Percentiles rank a stretch among this genome's conserved stretches.
phyloP scores from a whole-genome alignment of 1,284 basidiomycete species.

The Pterulicium gracile region DNA sequence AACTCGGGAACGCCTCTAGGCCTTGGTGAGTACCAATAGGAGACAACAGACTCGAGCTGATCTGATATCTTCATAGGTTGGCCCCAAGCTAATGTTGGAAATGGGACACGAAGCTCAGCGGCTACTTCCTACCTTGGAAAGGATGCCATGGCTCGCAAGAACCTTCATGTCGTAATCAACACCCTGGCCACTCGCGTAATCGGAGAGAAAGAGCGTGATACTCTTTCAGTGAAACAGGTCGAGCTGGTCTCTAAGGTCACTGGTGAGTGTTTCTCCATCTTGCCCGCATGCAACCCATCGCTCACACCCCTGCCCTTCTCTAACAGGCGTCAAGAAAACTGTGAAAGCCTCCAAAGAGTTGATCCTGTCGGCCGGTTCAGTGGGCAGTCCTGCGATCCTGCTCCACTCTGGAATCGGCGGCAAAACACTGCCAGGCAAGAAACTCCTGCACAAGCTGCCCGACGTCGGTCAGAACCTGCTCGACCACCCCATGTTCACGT shows the following conservation, averaged over 20 bases:
- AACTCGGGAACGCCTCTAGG: background rate
- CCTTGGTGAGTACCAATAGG: background rate
- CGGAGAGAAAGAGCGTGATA: background rate
- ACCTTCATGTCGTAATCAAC: slow-evolving; percentile 1
- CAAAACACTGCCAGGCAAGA: slow-evolving; percentile 6
- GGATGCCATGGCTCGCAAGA: background rate
- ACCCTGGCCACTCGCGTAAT: background rate
- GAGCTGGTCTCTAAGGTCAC: background rate
- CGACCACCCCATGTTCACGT: background rate
- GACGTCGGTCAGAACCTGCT: background rate
- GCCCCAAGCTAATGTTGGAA: background rate
- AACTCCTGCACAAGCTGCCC: background rate
- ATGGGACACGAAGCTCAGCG: background rate
- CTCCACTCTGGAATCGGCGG: slow-evolving; percentile 17
- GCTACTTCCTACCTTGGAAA: background rate
- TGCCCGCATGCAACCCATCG: background rate
- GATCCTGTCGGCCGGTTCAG: background rate
- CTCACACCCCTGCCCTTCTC: too few relatives aligned
- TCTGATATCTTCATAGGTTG: background rate
- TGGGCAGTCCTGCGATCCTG: slow-evolving; percentile 11
- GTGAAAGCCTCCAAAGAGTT: background rate
- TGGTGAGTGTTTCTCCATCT: background rate
- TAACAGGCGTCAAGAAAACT: background rate
- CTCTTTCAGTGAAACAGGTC: background rate
- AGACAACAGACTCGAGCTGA: too few relatives aligned